phyloP scores from a whole-genome alignment of 139 green algal species.

The Volvox reticuliferus region DNA sequence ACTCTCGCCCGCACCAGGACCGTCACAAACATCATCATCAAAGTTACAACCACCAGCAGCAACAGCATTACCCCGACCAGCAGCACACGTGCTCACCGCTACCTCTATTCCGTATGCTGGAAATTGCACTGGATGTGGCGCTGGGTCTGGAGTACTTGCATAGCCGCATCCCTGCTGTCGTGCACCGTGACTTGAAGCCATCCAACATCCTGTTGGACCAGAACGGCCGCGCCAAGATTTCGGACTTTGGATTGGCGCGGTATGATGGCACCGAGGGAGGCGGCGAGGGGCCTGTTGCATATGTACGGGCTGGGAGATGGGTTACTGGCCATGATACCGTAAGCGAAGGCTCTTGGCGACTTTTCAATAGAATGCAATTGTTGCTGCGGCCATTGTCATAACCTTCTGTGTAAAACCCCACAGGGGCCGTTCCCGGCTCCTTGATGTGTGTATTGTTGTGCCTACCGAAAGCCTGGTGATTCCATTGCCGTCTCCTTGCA shows the following conservation, averaged over 20 bases:
- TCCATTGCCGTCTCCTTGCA: no score
- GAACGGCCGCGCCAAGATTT: slow-evolving; percentile 45
- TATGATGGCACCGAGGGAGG: neutral
- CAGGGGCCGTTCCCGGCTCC: no score
- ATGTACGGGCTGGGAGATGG: no score
- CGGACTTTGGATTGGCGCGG: slow-evolving; percentile 55
- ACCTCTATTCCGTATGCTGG: slow-evolving; percentile 26
- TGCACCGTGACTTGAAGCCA: slow-evolving; percentile 52
- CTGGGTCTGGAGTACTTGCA: slow-evolving; percentile 48
- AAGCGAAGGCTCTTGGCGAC: no score
- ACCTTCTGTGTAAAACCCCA: no score
- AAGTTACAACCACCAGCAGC: neutral
- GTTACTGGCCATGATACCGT: no score
- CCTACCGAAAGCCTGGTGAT: no score
- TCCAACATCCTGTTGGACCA: slow-evolving; percentile 78
- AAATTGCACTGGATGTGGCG: slow-evolving; percentile 50
- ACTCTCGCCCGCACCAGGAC: neutral
- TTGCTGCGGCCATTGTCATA: no score
- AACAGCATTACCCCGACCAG: neutral
- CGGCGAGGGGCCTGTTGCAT: neutral
- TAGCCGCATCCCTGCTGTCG: slow-evolving; percentile 58
- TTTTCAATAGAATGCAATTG: no score
- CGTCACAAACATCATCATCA: no score
- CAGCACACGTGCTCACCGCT: neutral
- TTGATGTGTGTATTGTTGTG: no score